Percentiles rank a stretch among this genome's conserved stretches.
These are phyloP conservation scores for Saccharata proteae DNA, from an alignment of 2,329 filamentous ascomycete species.

Conservation along the genomic window DNA sequence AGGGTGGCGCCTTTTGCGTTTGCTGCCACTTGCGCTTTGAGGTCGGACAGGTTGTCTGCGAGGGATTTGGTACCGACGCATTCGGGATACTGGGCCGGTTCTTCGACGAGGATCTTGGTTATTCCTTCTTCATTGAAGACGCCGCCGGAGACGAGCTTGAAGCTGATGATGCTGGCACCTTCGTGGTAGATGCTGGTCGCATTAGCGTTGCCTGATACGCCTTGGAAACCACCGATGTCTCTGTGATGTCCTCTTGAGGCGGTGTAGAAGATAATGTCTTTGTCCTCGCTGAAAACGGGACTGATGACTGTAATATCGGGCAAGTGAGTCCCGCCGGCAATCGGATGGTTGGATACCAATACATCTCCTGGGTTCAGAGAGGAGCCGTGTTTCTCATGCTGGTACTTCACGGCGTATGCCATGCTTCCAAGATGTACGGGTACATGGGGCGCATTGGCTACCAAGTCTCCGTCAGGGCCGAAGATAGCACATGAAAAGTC, in stretches of 20 bases:
- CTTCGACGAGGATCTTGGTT: conserved; percentile 16
- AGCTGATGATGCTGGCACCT: conserved; percentile 33
- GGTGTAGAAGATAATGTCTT: conserved; percentile 16
- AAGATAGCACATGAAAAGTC: conserved; percentile 18
- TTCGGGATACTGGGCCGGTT: conserved; percentile 18
- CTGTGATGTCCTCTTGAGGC: conserved; percentile 19
- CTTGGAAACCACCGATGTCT: conserved; percentile 19
- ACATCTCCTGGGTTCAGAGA: conserved; percentile 17
- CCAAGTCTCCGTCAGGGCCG: conserved; percentile 13
- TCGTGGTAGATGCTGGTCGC: conserved; percentile 36
- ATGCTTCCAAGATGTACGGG: conserved; percentile 17
- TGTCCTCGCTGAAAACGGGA: conserved; percentile 15
- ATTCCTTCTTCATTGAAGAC: conserved; percentile 24
- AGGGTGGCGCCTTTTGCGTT: conserved; percentile 24
- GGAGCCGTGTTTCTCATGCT: conserved; percentile 14
- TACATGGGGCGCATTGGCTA: conserved; percentile 18
- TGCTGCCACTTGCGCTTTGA: conserved; percentile 24
- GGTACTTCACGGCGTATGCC: conserved; percentile 17
- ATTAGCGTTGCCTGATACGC: conserved; percentile 24
- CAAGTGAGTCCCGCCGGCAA: conserved; percentile 18
- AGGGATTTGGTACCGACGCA: conserved; percentile 21
- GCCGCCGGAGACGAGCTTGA: conserved; percentile 23
- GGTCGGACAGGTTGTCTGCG: conserved; percentile 23
- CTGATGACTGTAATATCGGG: conserved; percentile 18
- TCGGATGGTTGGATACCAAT: conserved; percentile 18